phyloP scores from a whole-genome alignment of 2,329 filamentous ascomycete species.

The Aspergillus fructus region DNA sequence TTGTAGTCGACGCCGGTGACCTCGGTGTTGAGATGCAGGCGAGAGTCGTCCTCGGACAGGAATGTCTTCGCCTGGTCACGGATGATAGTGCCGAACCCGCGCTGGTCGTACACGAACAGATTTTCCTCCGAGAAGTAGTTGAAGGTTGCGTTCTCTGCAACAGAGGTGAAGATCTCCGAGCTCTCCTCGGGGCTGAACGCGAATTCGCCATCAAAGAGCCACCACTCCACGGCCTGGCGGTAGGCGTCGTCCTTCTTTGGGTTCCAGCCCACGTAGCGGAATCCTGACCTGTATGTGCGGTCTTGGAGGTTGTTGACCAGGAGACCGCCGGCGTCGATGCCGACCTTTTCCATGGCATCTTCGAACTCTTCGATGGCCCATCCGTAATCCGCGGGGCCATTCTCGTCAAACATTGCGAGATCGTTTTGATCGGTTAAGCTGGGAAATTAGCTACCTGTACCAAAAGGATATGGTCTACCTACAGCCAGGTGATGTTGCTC shows the following conservation, averaged over 20 bases:
- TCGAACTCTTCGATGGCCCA: neutral
- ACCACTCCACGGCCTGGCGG: conserved; percentile 64
- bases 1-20: conserved; percentile 58
- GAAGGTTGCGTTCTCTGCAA: conserved; percentile 51
- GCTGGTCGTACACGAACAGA: conserved; percentile 60
- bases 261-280: conserved; percentile 61
- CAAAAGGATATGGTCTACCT: conserved; percentile 24
- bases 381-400: conserved; percentile 38
- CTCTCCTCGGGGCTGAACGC: conserved; percentile 52
- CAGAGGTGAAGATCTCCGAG: conserved; percentile 55
- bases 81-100: conserved; percentile 61
- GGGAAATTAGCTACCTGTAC: conserved; percentile 24
- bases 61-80: conserved; percentile 59
- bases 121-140: conserved; percentile 62
- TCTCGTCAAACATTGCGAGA: conserved; percentile 40
- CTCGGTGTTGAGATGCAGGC: conserved; percentile 59
- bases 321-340: conserved; percentile 53
- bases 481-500: conserved; percentile 45
- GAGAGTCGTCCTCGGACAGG: conserved; percentile 53
- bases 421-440: conserved; percentile 54
- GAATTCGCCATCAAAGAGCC: conserved; percentile 55
- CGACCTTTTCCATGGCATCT: neutral
- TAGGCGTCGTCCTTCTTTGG: conserved; percentile 53
- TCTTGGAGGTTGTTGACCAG: conserved; percentile 62
- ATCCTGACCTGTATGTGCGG: conserved; percentile 55